phyloP scores from a whole-genome alignment of 164 flowering plant species.

The Platanus orientalis region DNA sequence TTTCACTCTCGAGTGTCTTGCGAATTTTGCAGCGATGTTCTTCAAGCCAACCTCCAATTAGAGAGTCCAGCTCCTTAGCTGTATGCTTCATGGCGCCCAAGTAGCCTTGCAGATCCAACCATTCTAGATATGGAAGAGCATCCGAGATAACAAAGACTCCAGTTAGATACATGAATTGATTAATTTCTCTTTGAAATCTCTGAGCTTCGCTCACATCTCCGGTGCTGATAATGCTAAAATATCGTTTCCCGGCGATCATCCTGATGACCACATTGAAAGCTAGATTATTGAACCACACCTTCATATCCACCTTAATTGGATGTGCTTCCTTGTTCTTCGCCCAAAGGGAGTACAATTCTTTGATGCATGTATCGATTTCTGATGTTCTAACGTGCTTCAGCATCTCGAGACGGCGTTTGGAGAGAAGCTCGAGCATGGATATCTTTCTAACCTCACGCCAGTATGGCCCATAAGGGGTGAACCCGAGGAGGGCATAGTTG shows the following conservation, averaged over 20 bases:
- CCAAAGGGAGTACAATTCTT: slow-evolving; percentile 7
- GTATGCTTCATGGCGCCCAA: slow-evolving; percentile 11
- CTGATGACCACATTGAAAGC: slow-evolving; percentile 20
- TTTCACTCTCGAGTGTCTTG: neutral
- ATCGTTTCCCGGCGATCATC: slow-evolving; percentile 19
- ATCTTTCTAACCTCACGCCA: too few relatives aligned
- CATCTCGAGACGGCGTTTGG: too few relatives aligned
- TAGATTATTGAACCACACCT: slow-evolving; percentile 17
- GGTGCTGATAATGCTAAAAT: neutral
- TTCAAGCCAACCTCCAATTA: slow-evolving; percentile 15
- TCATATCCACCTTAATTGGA: slow-evolving; percentile 7
- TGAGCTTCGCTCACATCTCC: slow-evolving; percentile 3
- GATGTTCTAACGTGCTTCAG: slow-evolving; percentile 15
- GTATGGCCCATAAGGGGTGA: too few relatives aligned
- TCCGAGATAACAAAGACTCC: slow-evolving; percentile 25
- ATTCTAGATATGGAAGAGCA: slow-evolving; percentile 12
- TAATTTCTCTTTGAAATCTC: slow-evolving; percentile 16
- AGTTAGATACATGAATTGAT: slow-evolving; percentile 17
- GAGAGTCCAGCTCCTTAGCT: too few relatives aligned
- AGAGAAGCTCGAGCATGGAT: too few relatives aligned
- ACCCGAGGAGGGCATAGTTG: slow-evolving; percentile 21
- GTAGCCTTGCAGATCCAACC: slow-evolving; percentile 19
- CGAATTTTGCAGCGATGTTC: slow-evolving; percentile 10
- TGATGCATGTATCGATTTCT: slow-evolving; percentile 13
- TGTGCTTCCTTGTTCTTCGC: too few relatives aligned